Conservation (phyloP, 176 grass and related monocot genomes). For the Oryza meridionalis region DNA sequence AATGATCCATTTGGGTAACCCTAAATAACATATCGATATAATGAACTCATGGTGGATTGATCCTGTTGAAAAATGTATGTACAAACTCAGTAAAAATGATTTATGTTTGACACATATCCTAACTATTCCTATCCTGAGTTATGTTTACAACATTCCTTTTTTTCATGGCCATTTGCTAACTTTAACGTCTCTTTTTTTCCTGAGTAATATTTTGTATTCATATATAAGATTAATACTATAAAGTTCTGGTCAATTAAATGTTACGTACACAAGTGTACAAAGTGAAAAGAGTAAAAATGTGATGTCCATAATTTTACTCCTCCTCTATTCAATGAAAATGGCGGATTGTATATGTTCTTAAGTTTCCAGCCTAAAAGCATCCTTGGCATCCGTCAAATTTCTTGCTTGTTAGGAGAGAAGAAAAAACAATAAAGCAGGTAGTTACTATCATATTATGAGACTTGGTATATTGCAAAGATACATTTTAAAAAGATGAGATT, state of each 20-base stretch:
- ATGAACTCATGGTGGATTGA: too few species aligned
- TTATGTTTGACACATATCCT: too few species aligned
- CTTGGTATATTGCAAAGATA: background rate
- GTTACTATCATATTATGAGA: background rate
- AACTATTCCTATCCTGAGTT: too few species aligned
- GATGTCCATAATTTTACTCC: too few species aligned
- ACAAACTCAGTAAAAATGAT: too few species aligned
- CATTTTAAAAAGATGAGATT: background rate
- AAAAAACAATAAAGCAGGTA: background rate
- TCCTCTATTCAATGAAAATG: too few species aligned
- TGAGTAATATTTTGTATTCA: background rate
- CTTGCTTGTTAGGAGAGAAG: background rate
- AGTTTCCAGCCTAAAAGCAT: constrained; percentile 21
- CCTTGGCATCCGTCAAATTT: background rate
- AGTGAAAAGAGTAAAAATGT: too few species aligned
- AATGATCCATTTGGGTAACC: too few species aligned
- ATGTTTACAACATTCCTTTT: background rate
- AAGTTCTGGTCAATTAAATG: background rate
- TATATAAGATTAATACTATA: background rate
- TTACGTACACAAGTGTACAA: background rate
- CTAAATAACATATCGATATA: too few species aligned
- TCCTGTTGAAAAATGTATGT: too few species aligned
- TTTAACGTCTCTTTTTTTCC: too few species aligned
- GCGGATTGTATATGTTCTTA: background rate
- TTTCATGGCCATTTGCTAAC: background rate